A percentile compares a stretch with the other conserved stretches of the same genome.
These are phyloP conservation scores for Phialophora verrucosa DNA, from an alignment of 2,329 filamentous ascomycete genomes.

Conservation along the genomic window DNA sequence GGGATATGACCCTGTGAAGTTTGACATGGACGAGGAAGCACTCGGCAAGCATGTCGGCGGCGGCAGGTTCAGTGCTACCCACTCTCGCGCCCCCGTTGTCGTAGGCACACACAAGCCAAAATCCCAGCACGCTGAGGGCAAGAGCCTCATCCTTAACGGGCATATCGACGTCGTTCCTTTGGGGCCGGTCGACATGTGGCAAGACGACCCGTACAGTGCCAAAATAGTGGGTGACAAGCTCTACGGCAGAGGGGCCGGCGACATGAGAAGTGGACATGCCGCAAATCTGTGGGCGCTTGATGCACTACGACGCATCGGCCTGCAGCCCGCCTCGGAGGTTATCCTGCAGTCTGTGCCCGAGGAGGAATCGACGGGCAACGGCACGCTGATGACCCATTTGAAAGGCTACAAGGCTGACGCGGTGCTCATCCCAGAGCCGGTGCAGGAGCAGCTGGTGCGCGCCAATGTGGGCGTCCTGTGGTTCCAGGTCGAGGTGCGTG, in stretches of 20 bases:
- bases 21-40: conserved; percentile 31
- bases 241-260: conserved; percentile 32
- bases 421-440: conserved; percentile 33
- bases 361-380: conserved; percentile 36
- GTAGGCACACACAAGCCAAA: conserved; percentile 36
- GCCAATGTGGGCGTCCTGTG: conserved; percentile 36
- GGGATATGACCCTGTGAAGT: conserved; percentile 31
- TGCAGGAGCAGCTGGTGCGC: conserved; percentile 32
- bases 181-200: conserved; percentile 34
- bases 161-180: conserved; percentile 35
- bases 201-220: conserved; percentile 31
- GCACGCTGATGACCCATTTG: conserved; percentile 35
- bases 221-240: conserved; percentile 31
- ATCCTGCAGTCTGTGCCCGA: conserved; percentile 34
- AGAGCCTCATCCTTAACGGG: conserved; percentile 34
- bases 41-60: conserved; percentile 30
- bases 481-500: conserved; percentile 35
- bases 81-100: conserved; percentile 31
- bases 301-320: conserved; percentile 23
- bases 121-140: conserved; percentile 17
- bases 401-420: conserved; percentile 37
- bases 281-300: conserved; percentile 31
- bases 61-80: conserved; percentile 30
- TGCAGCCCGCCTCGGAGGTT: conserved; percentile 34
- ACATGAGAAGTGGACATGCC: conserved; percentile 31